Base-by-base conservation (phyloP, 2,329 filamentous ascomycete species). In the Fusarium globosum region DNA sequence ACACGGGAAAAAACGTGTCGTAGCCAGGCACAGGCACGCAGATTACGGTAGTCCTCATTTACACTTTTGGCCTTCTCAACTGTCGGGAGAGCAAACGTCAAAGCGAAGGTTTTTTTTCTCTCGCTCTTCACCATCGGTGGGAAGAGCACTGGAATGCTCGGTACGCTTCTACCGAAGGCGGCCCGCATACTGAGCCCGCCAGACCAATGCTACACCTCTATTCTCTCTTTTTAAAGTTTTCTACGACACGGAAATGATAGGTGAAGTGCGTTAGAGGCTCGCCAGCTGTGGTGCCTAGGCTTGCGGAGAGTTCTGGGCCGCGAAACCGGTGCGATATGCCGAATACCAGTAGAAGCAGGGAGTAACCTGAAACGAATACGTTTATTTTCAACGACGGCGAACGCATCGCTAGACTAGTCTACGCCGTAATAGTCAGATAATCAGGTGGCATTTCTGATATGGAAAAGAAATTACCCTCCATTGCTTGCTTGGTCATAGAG, bases 361-460 rank as follows among this genome's bases (percentile, higher is more conserved):
- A 52, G 67, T 58, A 71, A 68, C 70, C 70, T 73, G 70, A 73
- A 73, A 73, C 70, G 66, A 73, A 71, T 71, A 72, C 65, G 55
- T 61, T 49, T 55, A 28, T 59, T 43, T 62, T 36, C 53, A 57
- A 49, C n/a, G 49, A 55, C 51, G 69, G 57, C n/a, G 57, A 48
- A 48, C 46, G 60, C n/a, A 23, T 6, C n/a, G 18, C 33, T 33
- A 33, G 33, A 33, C n/a, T 46, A 35, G 41, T 49, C 55, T 28
- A 35, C 59, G 35, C 38, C 41, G 21, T 48, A 33, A 26, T 18
- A 57, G n/a, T 61, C 30, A 30, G n/a, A 52, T 35, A 35, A 43
- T 57, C 49, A 41, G 48, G 61, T 52, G 57, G 70, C 39, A 62
- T 46, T 67, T 53, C 65, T 33, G 10, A 52, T n/a, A 20, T 26